Conservation (phyloP, 139 green algal species). For the Chlorella sp. region DNA sequence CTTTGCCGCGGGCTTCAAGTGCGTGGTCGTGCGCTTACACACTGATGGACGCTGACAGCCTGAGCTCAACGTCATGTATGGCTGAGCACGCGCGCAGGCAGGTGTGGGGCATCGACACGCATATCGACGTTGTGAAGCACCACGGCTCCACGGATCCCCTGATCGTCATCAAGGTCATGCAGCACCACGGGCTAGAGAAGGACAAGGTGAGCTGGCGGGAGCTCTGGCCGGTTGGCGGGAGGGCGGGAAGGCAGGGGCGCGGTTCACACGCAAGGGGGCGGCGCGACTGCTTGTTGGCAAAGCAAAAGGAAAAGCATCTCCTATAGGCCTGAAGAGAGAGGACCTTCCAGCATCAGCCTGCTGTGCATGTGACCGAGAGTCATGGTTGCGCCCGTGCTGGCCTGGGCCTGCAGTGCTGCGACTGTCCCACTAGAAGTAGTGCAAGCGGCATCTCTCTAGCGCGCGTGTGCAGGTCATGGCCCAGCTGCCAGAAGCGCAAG, state of each 20-base stretch:
- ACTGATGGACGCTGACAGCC: slow-evolving; percentile 34
- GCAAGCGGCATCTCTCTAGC: neutral
- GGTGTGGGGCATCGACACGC: no score
- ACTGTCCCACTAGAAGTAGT: neutral
- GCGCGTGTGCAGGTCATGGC: slow-evolving; percentile 21
- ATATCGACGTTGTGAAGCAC: slow-evolving; percentile 25
- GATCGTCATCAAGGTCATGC: slow-evolving; percentile 48
- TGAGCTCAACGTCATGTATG: slow-evolving; percentile 25
- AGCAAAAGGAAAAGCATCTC: no score
- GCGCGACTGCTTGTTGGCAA: no score
- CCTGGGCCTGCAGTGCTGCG: neutral
- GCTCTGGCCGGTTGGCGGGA: neutral
- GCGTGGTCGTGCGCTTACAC: slow-evolving; percentile 22
- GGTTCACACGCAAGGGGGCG: no score
- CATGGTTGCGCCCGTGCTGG: neutral
- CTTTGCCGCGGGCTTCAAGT: slow-evolving; percentile 44
- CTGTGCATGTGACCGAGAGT: neutral
- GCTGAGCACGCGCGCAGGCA: no score
- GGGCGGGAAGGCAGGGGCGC: neutral
- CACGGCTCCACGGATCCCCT: slow-evolving; percentile 36
- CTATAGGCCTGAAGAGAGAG: no score
- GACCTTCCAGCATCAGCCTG: no score
- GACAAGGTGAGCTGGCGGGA: slow-evolving; percentile 27
- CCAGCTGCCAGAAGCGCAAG: slow-evolving; percentile 35
- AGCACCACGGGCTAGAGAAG: slow-evolving; percentile 43